Evolutionary conservation across 2,329 filamentous ascomycete genomes (phyloP).

Genomic region (Colletotrichum sp.): DNA sequence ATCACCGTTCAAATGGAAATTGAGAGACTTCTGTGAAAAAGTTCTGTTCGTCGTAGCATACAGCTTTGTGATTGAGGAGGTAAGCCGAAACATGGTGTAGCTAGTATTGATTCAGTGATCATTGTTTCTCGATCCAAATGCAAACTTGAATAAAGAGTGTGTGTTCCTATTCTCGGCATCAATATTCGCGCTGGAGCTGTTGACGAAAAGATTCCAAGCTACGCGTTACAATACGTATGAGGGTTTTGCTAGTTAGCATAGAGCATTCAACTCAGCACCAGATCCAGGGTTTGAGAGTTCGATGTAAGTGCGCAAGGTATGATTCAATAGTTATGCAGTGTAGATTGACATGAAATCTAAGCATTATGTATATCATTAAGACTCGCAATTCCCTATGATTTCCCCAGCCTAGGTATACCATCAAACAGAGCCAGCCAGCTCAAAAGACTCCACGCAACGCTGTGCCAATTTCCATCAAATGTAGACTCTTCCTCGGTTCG

Average conservation of each 20-base stretch:
- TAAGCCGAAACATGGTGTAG: neutral
- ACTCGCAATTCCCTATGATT: neutral
- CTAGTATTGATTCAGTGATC: neutral
- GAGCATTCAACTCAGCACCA: neutral
- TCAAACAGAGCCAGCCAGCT: neutral
- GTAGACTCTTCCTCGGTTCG: neutral
- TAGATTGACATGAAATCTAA: neutral
- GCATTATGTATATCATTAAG: neutral
- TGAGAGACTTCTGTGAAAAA: neutral
- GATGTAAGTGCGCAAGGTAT: neutral
- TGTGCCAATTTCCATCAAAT: neutral
- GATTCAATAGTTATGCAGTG: neutral
- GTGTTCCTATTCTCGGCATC: neutral
- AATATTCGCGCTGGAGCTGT: neutral
- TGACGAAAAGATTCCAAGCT: neutral
- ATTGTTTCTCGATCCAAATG: neutral
- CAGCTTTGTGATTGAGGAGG: neutral
- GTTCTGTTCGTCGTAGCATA: neutral
- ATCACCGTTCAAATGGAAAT: neutral
- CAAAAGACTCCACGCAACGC: neutral
- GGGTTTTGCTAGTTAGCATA: neutral
- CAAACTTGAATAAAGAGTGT: neutral
- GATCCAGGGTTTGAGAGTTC: neutral
- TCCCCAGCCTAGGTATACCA: neutral
- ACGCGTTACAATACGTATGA: neutral